These are phyloP conservation scores for Diutina scorzettiae DNA, from an alignment of 1,139 yeast genomes.

Conservation along the genomic window DNA sequence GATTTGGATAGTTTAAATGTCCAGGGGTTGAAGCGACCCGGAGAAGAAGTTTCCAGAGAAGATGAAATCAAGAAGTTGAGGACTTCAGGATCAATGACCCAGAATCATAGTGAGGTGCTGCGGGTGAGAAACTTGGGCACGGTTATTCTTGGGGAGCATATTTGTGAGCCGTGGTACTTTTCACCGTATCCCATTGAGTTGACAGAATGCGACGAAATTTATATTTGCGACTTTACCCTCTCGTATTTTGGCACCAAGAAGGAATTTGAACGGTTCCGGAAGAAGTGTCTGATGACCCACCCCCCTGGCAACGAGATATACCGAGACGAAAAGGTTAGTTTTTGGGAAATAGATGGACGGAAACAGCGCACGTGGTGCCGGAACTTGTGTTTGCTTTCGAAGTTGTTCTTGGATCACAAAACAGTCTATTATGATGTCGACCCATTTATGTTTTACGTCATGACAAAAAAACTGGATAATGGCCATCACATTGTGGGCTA, in stretches of 20 bases:
- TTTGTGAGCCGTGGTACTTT: constrained; percentile 97
- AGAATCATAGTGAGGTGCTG: constrained; percentile 77
- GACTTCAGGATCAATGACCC: constrained; percentile 95
- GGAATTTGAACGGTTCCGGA: constrained; percentile 84
- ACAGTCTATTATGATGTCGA: constrained; percentile 95
- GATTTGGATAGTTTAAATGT: constrained; percentile 81
- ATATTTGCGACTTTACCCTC: constrained; percentile 83
- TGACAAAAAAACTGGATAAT: constrained; percentile 78
- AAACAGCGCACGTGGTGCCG: constrained; percentile 96
- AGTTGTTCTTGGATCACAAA: constrained; percentile 86
- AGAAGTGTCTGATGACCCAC: constrained; percentile 76
- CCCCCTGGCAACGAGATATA: constrained; percentile 98
- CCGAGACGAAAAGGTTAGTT: constrained; percentile 64
- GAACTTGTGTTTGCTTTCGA: constrained; percentile 77
- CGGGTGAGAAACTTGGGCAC: constrained; percentile 73
- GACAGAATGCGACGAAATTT: constrained; percentile 81
- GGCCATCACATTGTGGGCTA: constrained; percentile 96
- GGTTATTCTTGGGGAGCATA: constrained; percentile 78
- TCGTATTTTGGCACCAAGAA: constrained; percentile 80
- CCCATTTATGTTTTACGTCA: constrained; percentile 88
- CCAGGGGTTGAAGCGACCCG: constrained; percentile 58
- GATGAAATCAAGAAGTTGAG: constrained; percentile 86
- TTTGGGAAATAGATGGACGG: constrained; percentile 94
- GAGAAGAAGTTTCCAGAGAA: constrained; percentile 68
- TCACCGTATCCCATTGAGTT: constrained; percentile 93